A percentile compares a stretch with the other conserved stretches of the same genome.
Evolutionary conservation across 805 yeast species (phyloP).

Genomic region (Candida saitoana): DNA sequence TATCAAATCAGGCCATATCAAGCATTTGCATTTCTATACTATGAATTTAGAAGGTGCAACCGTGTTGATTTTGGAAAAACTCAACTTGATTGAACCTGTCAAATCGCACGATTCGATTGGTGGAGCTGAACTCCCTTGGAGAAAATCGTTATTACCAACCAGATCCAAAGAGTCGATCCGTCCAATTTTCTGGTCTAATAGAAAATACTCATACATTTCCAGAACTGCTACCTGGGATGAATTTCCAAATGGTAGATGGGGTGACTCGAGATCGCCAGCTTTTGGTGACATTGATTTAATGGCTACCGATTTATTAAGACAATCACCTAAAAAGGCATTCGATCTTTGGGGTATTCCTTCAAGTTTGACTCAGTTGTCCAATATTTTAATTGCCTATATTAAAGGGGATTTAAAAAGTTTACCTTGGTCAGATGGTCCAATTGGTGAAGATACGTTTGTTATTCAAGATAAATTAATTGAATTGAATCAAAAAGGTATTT

Average conservation of each 20-base stretch:
- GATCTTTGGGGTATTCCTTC: constrained; percentile 88
- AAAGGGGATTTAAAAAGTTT: constrained; percentile 66
- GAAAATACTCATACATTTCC: constrained; percentile 83
- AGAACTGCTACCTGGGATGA: constrained; percentile 96
- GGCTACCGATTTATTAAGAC: constrained; percentile 77
- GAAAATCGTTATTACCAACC: constrained; percentile 78
- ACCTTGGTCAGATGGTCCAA: constrained; percentile 95
- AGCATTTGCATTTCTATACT: constrained; percentile 92
- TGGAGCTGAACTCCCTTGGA: constrained; percentile 68
- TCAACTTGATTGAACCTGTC: constrained; percentile 51
- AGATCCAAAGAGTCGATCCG: constrained; percentile 79
- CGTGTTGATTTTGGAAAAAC: constrained; percentile 75
- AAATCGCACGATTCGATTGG: constrained; percentile 38
- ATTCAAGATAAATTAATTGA: constrained; percentile 56
- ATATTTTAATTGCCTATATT: constrained; percentile 64
- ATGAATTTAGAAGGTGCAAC: constrained; percentile 95
- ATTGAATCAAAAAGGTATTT: constrained; percentile 63
- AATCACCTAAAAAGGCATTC: constrained; percentile 71
- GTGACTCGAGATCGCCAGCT: constrained; percentile 96
- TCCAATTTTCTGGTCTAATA: constrained; percentile 94
- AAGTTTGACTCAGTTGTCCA: constrained; percentile 52
- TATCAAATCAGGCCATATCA: constrained; percentile 65
- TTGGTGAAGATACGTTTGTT: constrained; percentile 67
- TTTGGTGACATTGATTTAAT: constrained; percentile 84
- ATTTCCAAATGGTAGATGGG: constrained; percentile 98